Base-by-base conservation (phyloP, 2,329 filamentous ascomycete species). In the Aureobasidium sp. region DNA sequence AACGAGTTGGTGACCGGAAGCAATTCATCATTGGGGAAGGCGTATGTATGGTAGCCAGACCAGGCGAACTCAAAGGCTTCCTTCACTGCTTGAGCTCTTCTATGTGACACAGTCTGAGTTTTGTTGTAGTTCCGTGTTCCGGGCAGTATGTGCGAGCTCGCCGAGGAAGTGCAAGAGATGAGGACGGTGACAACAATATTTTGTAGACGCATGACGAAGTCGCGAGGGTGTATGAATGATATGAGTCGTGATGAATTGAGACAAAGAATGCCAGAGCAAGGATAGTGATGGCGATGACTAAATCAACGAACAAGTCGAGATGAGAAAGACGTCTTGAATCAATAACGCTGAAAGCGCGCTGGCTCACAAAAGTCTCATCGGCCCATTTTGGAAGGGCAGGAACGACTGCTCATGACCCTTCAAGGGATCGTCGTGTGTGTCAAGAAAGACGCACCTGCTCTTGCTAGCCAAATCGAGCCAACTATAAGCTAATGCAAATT, bases 1-100 rank as follows among this genome's bases (percentile, higher is more conserved):
- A 76, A 87, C 0, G 74, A 75, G 67, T 90, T 89, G 44, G 81
- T 82, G 15, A 89, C 78, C 0, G 91, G 90, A 65, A 78, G 79
- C 10, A 95, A 77, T 48, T 90, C 89, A 72, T 95, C 90, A 67
- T 90, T 84, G 0, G 88, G 88, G 65, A 89, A 92, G 0, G 89
- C 89, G 74, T 89, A 84, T 41, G 67, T 48, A 51, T 67, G 66
- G 62, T 72, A 73, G 1, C 87, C 88, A 63, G 85, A 75, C 87
- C 88, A 92, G 2, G 88, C 86, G 68, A 82, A 81, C 63, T 82
- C 79, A 69, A 92, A 93, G 0, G 86, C 85, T 61, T 84, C 81
- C 71, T 85, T 87, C 59, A 92, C 83, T 1, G 84, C 83, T 53
- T 79, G 36, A 7, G 51, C 51, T 32, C 51, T 55, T 15, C 20